These are phyloP conservation scores for Cystofilobasidium capitatum DNA, from an alignment of 768 basidiomycete genomes.

Conservation along the genomic window DNA sequence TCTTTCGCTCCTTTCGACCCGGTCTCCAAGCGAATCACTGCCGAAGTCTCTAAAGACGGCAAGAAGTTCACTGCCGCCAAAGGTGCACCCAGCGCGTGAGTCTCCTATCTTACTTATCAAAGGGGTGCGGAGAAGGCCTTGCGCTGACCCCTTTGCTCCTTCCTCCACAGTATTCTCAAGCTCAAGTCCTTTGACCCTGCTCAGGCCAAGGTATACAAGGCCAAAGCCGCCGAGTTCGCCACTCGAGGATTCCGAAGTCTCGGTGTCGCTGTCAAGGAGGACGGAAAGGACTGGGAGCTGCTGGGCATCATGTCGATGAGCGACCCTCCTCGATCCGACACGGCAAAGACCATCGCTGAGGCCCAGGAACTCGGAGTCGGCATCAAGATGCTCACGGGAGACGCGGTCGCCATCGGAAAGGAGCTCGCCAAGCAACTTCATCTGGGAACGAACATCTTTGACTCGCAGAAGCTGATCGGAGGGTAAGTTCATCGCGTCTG, in stretches of 20 bases:
- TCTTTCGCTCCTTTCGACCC: conserved; percentile 47
- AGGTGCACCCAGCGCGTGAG: conserved; percentile 45
- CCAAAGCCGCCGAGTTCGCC: conserved; percentile 42
- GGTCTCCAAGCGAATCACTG: conserved; percentile 49
- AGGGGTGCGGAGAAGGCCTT: not conserved
- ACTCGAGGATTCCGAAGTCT: conserved; percentile 45
- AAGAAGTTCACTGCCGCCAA: conserved; percentile 44
- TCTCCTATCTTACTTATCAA: not conserved
- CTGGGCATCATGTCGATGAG: conserved; percentile 44
- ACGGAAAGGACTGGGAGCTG: conserved; percentile 43
- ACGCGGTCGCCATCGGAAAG: conserved; percentile 48
- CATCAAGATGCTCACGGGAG: conserved; percentile 47
- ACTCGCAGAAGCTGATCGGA: conserved; percentile 45
- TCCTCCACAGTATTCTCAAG: conserved; percentile 41
- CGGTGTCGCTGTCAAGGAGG: conserved; percentile 46
- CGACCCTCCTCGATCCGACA: conserved; percentile 10
- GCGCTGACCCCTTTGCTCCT: not conserved
- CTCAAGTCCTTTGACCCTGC: conserved; percentile 40
- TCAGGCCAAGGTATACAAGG: conserved; percentile 39
- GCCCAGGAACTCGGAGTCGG: conserved; percentile 42
- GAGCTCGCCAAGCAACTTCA: conserved; percentile 46
- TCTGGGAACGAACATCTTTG: conserved; percentile 46
- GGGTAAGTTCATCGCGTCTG: conserved; percentile 44
- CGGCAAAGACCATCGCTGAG: not conserved
- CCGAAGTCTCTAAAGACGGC: conserved; percentile 46